Conservation (phyloP, 441 rosid species). For the Melastoma candidum region DNA sequence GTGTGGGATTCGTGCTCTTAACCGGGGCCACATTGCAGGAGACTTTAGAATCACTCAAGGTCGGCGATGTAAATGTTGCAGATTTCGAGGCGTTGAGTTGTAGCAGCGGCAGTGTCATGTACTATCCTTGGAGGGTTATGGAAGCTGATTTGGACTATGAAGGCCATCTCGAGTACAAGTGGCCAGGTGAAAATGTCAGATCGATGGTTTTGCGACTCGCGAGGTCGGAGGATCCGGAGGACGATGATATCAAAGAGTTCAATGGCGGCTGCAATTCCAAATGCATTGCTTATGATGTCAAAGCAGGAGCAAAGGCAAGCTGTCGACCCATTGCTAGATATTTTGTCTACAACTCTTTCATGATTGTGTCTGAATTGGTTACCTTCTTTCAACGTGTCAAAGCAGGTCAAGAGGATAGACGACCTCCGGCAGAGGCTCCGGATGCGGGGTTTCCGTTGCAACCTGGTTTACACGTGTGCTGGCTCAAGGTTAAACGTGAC, state of each 20-base stretch:
- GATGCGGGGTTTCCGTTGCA: conserved; percentile 86
- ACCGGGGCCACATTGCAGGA: conserved; percentile 62
- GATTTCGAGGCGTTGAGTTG: conserved; percentile 81
- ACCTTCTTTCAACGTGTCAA: conserved; percentile 15
- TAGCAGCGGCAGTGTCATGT: conserved; percentile 73
- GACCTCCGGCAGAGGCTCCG: conserved; percentile 72
- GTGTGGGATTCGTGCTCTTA: conserved; percentile 53
- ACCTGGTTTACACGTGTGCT: conserved; percentile 47
- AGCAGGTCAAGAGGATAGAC: conserved; percentile 53
- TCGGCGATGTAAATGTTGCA: conserved; percentile 43
- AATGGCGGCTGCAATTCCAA: conserved; percentile 41
- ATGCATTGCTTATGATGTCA: conserved; percentile 55
- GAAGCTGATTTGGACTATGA: conserved; percentile 59
- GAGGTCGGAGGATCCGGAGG: conserved; percentile 38
- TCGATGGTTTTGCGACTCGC: conserved; percentile 46
- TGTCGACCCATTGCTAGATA: not conserved
- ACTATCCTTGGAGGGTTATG: conserved; percentile 77
- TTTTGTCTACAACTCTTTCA: too few relatives aligned
- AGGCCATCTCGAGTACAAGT: conserved; percentile 70
- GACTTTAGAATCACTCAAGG: conserved; percentile 42
- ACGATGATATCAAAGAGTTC: conserved; percentile 41
- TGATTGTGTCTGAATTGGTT: conserved; percentile 9
- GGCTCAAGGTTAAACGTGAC: conserved; percentile 64
- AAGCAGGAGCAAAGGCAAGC: conserved; percentile 62
- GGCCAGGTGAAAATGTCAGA: conserved; percentile 74